phyloP scores from a whole-genome alignment of 331 rosid genomes.

The Quercus tomentella region DNA sequence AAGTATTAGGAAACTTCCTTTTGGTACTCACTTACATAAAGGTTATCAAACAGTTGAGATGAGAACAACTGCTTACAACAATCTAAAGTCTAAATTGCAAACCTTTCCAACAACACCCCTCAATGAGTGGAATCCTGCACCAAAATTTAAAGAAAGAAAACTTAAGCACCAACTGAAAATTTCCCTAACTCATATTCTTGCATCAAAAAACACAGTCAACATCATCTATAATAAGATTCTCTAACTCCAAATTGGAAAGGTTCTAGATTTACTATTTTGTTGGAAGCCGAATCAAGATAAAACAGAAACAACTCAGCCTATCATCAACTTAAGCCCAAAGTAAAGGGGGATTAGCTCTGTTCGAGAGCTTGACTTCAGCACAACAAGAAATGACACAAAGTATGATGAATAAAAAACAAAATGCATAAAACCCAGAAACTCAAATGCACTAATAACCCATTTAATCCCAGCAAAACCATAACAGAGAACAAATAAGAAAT shows the following conservation, averaged over 20 bases:
- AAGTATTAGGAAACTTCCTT: slow-evolving; percentile 8
- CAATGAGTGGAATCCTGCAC: slow-evolving; percentile 12
- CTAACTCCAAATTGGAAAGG: not conserved
- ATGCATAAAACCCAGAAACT: not conserved
- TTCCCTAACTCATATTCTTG: not conserved
- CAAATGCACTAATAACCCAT: not conserved
- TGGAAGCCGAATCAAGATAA: not conserved
- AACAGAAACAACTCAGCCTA: not conserved
- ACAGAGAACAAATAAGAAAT: not conserved
- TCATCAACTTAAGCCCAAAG: not conserved
- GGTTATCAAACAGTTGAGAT: not conserved
- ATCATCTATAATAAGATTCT: no score
- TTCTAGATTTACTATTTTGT: not conserved
- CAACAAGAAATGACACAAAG: not conserved
- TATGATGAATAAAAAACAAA: not conserved
- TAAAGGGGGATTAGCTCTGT: not conserved
- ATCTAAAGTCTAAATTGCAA: slow-evolving; percentile 11
- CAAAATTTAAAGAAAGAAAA: not conserved
- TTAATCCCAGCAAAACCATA: not conserved
- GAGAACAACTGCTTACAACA: not conserved
- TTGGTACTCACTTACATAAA: slow-evolving; percentile 1
- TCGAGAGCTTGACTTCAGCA: not conserved
- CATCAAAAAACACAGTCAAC: no score
- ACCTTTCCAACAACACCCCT: slow-evolving; percentile 18
- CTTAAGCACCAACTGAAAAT: not conserved